Conservation (phyloP, 2,329 filamentous ascomycete species). For the Beauveria australis region DNA sequence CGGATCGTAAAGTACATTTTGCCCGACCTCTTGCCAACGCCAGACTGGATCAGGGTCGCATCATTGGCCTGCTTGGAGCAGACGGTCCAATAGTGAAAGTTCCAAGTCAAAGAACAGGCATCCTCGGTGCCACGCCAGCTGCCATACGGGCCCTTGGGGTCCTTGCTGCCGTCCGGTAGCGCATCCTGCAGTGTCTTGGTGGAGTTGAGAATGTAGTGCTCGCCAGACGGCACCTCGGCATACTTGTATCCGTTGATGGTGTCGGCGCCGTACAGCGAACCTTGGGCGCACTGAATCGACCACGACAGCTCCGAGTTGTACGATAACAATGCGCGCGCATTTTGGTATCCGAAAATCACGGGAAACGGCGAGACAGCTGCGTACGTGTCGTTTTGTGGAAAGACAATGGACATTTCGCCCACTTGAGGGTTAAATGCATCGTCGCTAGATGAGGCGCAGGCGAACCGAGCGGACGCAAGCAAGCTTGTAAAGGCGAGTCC, state of each 20-base stretch:
- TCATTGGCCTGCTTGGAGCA: neutral
- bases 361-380: conserved; percentile 6
- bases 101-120: neutral
- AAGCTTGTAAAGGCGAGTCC: neutral
- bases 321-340: neutral
- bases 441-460: conserved; percentile 4
- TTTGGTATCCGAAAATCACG: conserved; percentile 7
- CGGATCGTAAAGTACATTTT: conserved; percentile 2
- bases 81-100: neutral
- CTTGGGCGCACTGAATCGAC: conserved; percentile 1
- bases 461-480: neutral
- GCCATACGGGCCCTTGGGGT: conserved; percentile 2
- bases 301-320: conserved; percentile 5
- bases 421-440: neutral
- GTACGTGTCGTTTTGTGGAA: conserved; percentile 11
- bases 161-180: neutral
- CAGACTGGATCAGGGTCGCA: neutral
- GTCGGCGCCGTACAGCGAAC: neutral
- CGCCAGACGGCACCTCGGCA: neutral
- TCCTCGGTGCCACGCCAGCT: neutral
- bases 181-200: neutral
- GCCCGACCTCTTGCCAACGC: conserved; percentile 1
- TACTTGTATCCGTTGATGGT: conserved; percentile 2
- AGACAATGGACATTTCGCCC: conserved; percentile 4
- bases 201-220: neutral